Conservation (phyloP, 257 asterid species). For the Penstemon barbatus region DNA sequence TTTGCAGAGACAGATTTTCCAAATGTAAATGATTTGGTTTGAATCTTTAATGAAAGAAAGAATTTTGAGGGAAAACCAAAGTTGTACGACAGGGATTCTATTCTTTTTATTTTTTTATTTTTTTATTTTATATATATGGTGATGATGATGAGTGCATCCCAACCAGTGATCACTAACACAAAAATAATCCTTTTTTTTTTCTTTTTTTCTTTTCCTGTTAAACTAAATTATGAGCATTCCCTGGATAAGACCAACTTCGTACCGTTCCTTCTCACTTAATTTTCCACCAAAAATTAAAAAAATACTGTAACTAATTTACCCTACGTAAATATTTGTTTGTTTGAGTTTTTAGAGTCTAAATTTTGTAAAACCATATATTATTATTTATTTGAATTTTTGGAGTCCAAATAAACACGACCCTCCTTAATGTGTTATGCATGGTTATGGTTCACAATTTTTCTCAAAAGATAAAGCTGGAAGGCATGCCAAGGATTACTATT, state of each 20-base stretch:
- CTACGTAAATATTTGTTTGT: neutral
- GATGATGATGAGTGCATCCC: conserved; percentile 41
- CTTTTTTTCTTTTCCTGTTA: conserved; percentile 28
- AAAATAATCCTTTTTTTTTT: conserved; percentile 15
- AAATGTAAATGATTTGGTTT: conserved; percentile 43
- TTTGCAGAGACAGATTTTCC: conserved; percentile 43
- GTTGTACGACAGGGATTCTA: neutral
- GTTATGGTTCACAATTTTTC: too few relatives aligned
- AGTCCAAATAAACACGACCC: too few relatives aligned
- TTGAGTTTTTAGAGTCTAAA: too few relatives aligned
- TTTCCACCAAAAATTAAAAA: too few relatives aligned
- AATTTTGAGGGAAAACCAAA: conserved; percentile 23
- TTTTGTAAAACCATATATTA: too few relatives aligned
- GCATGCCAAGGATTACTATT: neutral
- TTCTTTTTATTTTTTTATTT: conserved; percentile 15
- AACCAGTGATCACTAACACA: conserved; percentile 9
- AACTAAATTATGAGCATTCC: conserved; percentile 37
- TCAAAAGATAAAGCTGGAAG: neutral
- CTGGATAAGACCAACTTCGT: conserved; percentile 8
- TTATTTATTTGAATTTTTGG: too few relatives aligned
- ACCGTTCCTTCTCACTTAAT: too few relatives aligned
- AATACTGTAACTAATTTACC: neutral
- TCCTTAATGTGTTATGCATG: too few relatives aligned
- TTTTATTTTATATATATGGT: conserved; percentile 38
- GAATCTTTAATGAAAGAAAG: conserved; percentile 26